Conservation (phyloP, 1,284 basidiomycete species). For the Cutaneotrichosporon mucoides region DNA sequence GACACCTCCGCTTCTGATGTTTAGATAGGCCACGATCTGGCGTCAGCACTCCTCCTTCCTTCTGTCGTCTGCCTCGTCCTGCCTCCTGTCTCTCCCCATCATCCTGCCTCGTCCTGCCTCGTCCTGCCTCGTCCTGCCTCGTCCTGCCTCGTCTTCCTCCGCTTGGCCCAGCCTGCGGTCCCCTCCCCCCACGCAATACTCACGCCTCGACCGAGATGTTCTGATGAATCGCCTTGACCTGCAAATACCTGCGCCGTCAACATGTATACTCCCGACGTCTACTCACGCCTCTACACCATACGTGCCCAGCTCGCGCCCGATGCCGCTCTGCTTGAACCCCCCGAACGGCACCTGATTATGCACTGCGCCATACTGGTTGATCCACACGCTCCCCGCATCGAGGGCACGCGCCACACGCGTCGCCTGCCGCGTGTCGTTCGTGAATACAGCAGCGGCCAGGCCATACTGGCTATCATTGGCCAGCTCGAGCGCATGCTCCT, state of each 20-base stretch:
- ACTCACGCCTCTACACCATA: slow-evolving; percentile 67
- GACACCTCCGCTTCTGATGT: no score
- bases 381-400: slow-evolving; percentile 77
- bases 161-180: no score
- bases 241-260: not conserved
- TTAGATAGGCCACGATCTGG: no score
- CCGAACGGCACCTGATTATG: slow-evolving; percentile 86
- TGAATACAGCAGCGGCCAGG: slow-evolving; percentile 81
- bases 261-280: no score
- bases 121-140: no score
- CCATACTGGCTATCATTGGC: slow-evolving; percentile 85
- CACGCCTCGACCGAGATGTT: not conserved
- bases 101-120: no score
- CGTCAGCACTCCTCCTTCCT: no score
- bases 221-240: not conserved
- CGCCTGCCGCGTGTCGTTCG: slow-evolving; percentile 80
- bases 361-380: slow-evolving; percentile 79
- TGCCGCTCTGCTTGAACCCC: slow-evolving; percentile 79
- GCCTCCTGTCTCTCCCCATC: no score
- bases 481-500: slow-evolving; percentile 56
- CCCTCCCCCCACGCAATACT: no score
- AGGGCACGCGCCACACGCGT: slow-evolving; percentile 75
- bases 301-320: slow-evolving; percentile 80
- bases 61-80: no score
- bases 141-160: no score